Evolutionary conservation across 1,284 basidiomycete species (phyloP), one percentile per base, ranked within the genome.

Genomic region (Golubevia sp.): DNA sequence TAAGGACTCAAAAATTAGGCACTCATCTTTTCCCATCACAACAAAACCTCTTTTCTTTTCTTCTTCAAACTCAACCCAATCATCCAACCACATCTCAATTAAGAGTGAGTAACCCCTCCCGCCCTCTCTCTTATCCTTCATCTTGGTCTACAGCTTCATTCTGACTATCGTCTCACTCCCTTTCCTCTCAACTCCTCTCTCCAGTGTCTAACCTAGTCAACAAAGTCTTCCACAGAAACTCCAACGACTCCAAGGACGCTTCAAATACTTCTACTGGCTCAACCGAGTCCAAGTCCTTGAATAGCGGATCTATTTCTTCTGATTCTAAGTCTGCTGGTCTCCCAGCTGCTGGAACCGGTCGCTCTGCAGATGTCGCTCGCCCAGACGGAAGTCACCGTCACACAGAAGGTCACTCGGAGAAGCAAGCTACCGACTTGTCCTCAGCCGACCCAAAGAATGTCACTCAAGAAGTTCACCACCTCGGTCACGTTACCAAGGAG

Each of bases 381-480:
- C 66, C 60, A 34, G 71, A 75, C 44, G 73, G 71, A 27, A 58
- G 25, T 49, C 59, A 63, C 54, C 61, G 62, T 6, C 73, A 73
- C 71, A 64, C 65, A 38, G 50, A 61, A 49, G 71, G 71, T 49
- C 71, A 75, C 67, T 44, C 38, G 11, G 38, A 13, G 11, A 44
- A 44, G 38, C 11, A 44, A 8, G 38, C 18, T 18, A 44, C 38
- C 38, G 38, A 44, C 38, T 18, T 44, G 18, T 44, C 38, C 18
- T 8, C 13, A 13, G 38, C 38, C 18, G 38, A 44, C 38, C 38
- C 38, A 44, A 76, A 74, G 56, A 66, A 76, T 59, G 74, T 79
- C 4, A 69, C 71, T 53, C 76, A 79, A 71, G 73, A 74, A 48
- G 76, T 78, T 13, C 67, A 79, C 72, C 77, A 79, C 68, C 72